phyloP scores from a whole-genome alignment of 352 stramenopile genomes.

The Globisporangium spiculum region DNA sequence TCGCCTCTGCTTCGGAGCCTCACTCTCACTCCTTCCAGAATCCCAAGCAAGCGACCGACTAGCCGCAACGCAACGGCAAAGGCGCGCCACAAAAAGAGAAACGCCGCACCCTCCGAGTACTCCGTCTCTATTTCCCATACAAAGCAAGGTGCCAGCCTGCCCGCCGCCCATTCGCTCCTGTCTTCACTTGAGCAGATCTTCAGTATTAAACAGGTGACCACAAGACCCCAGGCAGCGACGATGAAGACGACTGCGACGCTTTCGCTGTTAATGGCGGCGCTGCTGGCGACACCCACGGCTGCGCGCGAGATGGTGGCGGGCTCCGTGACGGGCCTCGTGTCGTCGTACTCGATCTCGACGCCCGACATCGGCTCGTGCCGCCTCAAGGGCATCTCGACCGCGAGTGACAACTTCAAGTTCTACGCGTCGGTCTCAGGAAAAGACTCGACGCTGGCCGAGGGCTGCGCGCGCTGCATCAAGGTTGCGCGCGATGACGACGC shows the following conservation, averaged over 20 bases:
- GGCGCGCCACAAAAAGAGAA: not conserved
- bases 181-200: not conserved
- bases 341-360: slow-evolving; percentile 57
- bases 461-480: slow-evolving; percentile 74
- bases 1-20: not conserved
- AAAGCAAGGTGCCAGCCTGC: too few relatives aligned
- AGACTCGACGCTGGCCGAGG: slow-evolving; percentile 50
- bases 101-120: not conserved
- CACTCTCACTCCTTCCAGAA: not conserved
- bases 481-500: slow-evolving; percentile 49
- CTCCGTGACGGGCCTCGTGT: slow-evolving; percentile 22
- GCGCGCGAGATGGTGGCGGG: slow-evolving; percentile 15
- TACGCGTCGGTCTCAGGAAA: slow-evolving; percentile 72
- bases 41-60: not conserved
- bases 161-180: not conserved
- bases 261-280: slow-evolving; percentile 3
- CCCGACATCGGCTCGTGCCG: slow-evolving; percentile 66
- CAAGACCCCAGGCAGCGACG: not conserved
- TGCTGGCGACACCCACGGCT: slow-evolving; percentile 5
- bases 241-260: not conserved
- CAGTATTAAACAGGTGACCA: not conserved
- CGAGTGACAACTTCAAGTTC: slow-evolving; percentile 74
- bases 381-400: slow-evolving; percentile 52
- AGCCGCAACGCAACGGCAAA: not conserved
- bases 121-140: not conserved